These are phyloP conservation scores for Chaetomium cochliodes DNA, from an alignment of 495 filamentous ascomycete species.

Conservation along the genomic window DNA sequence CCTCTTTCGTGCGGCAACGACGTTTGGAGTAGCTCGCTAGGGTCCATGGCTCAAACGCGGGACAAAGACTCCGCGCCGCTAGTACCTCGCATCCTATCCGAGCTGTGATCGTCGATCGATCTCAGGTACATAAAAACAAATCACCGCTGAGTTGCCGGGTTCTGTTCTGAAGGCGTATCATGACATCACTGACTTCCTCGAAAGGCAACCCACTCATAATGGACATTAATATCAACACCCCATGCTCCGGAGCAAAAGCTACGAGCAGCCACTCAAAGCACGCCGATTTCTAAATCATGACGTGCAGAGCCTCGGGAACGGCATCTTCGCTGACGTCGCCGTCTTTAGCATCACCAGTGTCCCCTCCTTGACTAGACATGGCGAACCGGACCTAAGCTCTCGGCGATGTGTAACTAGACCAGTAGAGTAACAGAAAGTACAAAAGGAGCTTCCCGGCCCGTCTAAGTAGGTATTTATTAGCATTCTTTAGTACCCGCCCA, in stretches of 20 bases:
- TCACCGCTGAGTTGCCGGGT: too few relatives aligned
- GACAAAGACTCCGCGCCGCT: too few relatives aligned
- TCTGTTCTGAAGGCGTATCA: neutral
- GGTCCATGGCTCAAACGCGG: too few relatives aligned
- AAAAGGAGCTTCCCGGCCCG: neutral
- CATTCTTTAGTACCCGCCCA: neutral
- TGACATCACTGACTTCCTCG: slow-evolving; percentile 4
- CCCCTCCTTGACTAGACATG: neutral
- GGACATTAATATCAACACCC: neutral
- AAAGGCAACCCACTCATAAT: neutral
- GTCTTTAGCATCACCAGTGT: neutral
- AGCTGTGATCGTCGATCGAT: too few relatives aligned
- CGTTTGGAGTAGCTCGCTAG: too few relatives aligned
- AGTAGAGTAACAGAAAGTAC: neutral
- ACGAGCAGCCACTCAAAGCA: slow-evolving; percentile 17
- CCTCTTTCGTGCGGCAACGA: too few relatives aligned
- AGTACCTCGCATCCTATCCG: too few relatives aligned
- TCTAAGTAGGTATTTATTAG: neutral
- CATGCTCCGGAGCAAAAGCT: neutral
- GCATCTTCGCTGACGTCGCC: neutral
- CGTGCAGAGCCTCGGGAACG: neutral
- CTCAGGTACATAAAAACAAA: too few relatives aligned
- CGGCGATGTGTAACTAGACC: neutral
- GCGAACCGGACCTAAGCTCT: neutral
- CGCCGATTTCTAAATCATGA: slow-evolving; percentile 17